Conservation (phyloP, 345 rosid genomes). For the Turnera subulata region DNA sequence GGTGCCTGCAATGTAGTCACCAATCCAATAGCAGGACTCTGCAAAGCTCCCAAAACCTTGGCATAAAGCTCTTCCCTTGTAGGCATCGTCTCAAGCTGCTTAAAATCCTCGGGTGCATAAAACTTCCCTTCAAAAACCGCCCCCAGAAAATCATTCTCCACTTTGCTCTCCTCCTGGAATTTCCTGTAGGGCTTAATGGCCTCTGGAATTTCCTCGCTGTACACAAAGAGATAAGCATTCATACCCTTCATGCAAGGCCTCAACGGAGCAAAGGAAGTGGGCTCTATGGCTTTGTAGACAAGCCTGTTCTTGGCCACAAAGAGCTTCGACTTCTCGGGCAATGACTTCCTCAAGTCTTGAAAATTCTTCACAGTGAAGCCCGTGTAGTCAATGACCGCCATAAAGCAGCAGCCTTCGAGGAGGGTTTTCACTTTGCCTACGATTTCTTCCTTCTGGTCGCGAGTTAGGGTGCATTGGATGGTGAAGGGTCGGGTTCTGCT, state of each 20-base stretch:
- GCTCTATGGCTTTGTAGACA: constrained; percentile 82
- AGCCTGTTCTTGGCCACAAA: constrained; percentile 85
- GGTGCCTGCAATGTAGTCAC: constrained; percentile 90
- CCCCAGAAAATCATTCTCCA: constrained; percentile 74
- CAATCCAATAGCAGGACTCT: constrained; percentile 69
- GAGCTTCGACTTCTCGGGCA: constrained; percentile 70
- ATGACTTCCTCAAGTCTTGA: constrained; percentile 63
- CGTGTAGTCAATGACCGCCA: constrained; percentile 73
- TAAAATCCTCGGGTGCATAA: constrained; percentile 75
- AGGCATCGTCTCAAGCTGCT: constrained; percentile 71
- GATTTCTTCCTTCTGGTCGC: constrained; percentile 77
- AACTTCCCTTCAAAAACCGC: constrained; percentile 92
- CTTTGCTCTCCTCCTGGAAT: constrained; percentile 70
- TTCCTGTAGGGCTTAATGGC: constrained; percentile 75
- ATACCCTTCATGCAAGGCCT: constrained; percentile 95
- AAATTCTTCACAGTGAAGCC: constrained; percentile 86
- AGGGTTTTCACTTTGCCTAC: constrained; percentile 72
- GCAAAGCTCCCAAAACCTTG: constrained; percentile 78
- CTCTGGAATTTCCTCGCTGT: constrained; percentile 78
- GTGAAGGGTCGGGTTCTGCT: constrained; percentile 19
- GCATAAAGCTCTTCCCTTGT: constrained; percentile 82
- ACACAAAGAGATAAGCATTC: constrained; percentile 96
- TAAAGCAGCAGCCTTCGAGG: constrained; percentile 72
- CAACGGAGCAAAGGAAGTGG: constrained; percentile 74
- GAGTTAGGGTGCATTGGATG: constrained; percentile 74